Evolutionary conservation across 495 filamentous ascomycete species (phyloP), one percentile per base, ranked within the genome.

Genomic region (Cetradonia linearis): DNA sequence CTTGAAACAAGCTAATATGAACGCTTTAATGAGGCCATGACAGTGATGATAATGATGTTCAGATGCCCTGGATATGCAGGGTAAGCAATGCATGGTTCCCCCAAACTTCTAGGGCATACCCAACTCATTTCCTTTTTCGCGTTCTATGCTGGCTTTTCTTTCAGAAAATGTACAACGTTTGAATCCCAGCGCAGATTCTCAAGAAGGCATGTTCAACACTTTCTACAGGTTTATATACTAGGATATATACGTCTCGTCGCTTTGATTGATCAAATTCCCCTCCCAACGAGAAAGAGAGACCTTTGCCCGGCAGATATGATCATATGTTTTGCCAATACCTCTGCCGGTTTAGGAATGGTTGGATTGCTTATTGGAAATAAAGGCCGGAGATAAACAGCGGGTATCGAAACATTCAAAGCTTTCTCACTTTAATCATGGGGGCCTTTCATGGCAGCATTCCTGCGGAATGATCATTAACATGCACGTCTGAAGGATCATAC

Each of bases 71-170:
- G n/a, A n/a, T n/a, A n/a, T n/a, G n/a, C n/a, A n/a, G n/a, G n/a
- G n/a, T n/a, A n/a, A n/a, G n/a, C n/a, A n/a, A n/a, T n/a, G n/a
- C n/a, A n/a, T n/a, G n/a, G n/a, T n/a, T n/a, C n/a, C n/a, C n/a
- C n/a, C n/a, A n/a, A n/a, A n/a, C n/a, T n/a, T n/a, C n/a, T n/a
- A n/a, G n/a, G n/a, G n/a, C 20, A 52, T 52, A 52, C 48, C 48
- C 20, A 52, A 52, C 48, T 31, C 48, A 52, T n/a, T n/a, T n/a
- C n/a, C n/a, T 27, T 52, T 52, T 28, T 52, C 8, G 30, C 20
- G 16, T 52, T n/a, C 42, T n/a, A 46, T 16, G 13, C 18, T 46
- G 6, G 4, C 42, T 46, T 46, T n/a, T 46, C 18, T 46, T 46
- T 46, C 13, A 16, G 23, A 46, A 46, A 46, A 46, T 3, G 42